Evolutionary conservation across 2,329 filamentous ascomycete species (phyloP).

Genomic region (Colletotrichum lini): DNA sequence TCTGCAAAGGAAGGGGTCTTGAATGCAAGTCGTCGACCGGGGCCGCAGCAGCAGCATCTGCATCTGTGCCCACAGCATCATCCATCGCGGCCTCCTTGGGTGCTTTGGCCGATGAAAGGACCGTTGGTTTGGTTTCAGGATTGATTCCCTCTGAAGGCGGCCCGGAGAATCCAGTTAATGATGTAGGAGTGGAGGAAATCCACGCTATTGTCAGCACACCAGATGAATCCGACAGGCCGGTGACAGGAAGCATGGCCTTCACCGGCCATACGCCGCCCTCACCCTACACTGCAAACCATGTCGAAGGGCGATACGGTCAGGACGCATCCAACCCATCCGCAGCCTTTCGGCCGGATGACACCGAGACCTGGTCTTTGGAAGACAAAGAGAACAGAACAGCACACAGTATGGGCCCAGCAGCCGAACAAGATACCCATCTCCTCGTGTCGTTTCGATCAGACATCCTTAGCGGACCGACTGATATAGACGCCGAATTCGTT

Average conservation of each 20-base stretch:
- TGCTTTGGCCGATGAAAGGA: neutral
- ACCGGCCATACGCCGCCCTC: neutral
- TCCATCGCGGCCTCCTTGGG: neutral
- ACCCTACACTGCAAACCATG: neutral
- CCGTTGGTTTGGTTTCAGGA: neutral
- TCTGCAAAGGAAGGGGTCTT: slow-evolving; percentile 53
- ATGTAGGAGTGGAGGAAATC: neutral
- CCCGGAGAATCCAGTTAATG: neutral
- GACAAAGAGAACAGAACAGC: slow-evolving; percentile 59
- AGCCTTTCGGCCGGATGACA: neutral
- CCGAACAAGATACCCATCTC: slow-evolving; percentile 63
- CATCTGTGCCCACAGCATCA: neutral
- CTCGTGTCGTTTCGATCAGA: slow-evolving; percentile 63
- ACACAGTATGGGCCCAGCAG: slow-evolving; percentile 60
- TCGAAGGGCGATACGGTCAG: neutral
- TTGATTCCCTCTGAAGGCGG: neutral
- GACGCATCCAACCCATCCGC: neutral
- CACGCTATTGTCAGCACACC: neutral
- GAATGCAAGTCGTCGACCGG: slow-evolving; percentile 51
- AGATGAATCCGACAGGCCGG: neutral
- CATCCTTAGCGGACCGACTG: slow-evolving; percentile 58
- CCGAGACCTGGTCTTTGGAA: slow-evolving; percentile 54
- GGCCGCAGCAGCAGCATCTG: neutral
- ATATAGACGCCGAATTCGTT: slow-evolving; percentile 60
- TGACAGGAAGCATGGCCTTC: neutral